Evolutionary conservation across 805 yeast species (phyloP).

Genomic region (Candida tammaniensis): DNA sequence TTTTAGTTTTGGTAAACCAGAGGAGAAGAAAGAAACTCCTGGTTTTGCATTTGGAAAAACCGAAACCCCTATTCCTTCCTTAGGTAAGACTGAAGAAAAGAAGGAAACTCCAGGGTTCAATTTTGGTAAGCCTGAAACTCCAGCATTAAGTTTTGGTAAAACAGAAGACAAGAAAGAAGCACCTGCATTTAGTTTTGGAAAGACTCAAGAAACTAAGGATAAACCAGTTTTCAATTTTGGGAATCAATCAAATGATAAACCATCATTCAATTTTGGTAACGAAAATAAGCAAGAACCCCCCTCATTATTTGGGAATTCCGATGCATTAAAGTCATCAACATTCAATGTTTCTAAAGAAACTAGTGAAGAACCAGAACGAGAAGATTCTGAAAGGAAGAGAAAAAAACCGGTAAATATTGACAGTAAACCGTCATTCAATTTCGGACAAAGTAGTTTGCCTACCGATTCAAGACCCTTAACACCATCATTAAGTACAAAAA

Average conservation of each 20-base stretch:
- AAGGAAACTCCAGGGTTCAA: constrained; percentile 10
- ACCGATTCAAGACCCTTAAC: constrained; percentile 1
- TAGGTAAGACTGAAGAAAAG: constrained; percentile 6
- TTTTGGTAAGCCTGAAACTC: constrained; percentile 9
- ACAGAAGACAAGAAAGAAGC: constrained; percentile 8
- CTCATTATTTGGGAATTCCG: constrained; percentile 9
- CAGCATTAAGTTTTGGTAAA: constrained; percentile 8
- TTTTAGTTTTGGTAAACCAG: constrained; percentile 14
- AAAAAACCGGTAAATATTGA: constrained; percentile 1
- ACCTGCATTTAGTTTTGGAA: constrained; percentile 7
- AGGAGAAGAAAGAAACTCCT: constrained; percentile 3
- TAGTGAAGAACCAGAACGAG: constrained; percentile 1
- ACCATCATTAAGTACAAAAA: background rate
- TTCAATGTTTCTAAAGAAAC: constrained; percentile 7
- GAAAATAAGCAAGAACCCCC: constrained; percentile 5
- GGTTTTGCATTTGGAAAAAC: constrained; percentile 16
- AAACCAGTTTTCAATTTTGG: constrained; percentile 20
- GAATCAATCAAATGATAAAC: constrained; percentile 3
- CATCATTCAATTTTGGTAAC: constrained; percentile 6
- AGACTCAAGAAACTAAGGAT: constrained; percentile 3
- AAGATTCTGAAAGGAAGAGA: constrained; percentile 7
- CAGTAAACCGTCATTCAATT: constrained; percentile 7
- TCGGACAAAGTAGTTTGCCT: constrained; percentile 8
- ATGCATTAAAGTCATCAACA: constrained; percentile 6
- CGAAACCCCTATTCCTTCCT: constrained; percentile 8